Conservation (phyloP, 331 rosid genomes). For the Spiraea crenata region DNA sequence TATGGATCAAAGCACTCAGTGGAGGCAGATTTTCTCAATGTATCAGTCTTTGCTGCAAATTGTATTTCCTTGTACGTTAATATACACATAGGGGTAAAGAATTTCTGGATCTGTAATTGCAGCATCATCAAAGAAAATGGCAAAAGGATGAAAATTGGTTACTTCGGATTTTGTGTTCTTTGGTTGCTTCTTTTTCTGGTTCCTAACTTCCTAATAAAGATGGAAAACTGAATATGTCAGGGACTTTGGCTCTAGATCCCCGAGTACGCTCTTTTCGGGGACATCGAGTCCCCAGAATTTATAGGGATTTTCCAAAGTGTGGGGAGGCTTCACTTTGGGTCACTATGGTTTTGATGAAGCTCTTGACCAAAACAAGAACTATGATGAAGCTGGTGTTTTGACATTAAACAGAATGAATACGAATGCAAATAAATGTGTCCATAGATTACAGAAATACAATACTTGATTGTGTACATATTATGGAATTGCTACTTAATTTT, state of each 20-base stretch:
- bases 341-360: no score
- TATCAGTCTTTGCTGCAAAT: slow-evolving; percentile 43
- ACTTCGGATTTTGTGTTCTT: slow-evolving; percentile 17
- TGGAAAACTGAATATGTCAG: neutral
- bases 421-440: no score
- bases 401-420: neutral
- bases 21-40: slow-evolving; percentile 2
- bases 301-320: no score
- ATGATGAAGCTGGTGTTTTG: neutral
- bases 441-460: no score
- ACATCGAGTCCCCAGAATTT: no score
- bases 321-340: no score
- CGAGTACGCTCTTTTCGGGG: neutral
- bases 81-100: slow-evolving; percentile 39
- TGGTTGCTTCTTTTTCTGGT: slow-evolving; percentile 16
- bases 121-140: slow-evolving; percentile 34
- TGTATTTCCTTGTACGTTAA: slow-evolving; percentile 48
- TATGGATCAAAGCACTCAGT: slow-evolving; percentile 1
- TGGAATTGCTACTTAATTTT: no score
- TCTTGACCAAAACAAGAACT: no score
- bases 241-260: neutral
- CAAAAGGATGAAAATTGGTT: slow-evolving; percentile 33
- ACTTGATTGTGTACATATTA: no score
- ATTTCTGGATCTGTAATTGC: slow-evolving; percentile 47
- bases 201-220: slow-evolving; percentile 8